These are phyloP conservation scores for Capsella bursapastoris DNA, from an alignment of 345 rosid genomes.

Conservation along the genomic window DNA sequence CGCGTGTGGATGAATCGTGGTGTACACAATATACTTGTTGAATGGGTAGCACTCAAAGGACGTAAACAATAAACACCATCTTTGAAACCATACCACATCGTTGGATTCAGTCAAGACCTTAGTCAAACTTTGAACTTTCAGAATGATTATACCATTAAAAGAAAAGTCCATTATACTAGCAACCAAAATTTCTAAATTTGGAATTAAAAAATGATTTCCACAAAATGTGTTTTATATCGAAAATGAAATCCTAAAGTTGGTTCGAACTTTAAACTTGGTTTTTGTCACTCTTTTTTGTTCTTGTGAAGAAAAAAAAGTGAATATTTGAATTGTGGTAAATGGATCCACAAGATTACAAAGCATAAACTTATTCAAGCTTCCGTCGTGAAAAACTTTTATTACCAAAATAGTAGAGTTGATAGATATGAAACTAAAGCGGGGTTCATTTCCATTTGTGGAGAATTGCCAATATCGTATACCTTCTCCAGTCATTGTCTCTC, in stretches of 20 bases:
- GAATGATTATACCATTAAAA: too few species aligned
- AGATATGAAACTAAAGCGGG: conserved; percentile 8
- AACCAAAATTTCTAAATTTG: too few species aligned
- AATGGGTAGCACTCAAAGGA: neutral
- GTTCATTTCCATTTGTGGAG: conserved; percentile 12
- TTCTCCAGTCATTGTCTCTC: conserved; percentile 13
- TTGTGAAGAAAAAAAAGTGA: too few species aligned
- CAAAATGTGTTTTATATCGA: too few species aligned
- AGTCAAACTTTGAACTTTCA: too few species aligned
- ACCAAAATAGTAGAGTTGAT: conserved; percentile 23
- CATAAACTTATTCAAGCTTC: neutral
- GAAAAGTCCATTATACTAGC: too few species aligned
- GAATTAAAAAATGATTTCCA: too few species aligned
- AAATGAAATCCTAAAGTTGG: too few species aligned
- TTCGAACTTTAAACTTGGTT: too few species aligned
- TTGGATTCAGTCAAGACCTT: too few species aligned
- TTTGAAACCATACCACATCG: neutral
- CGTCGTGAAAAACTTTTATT: neutral
- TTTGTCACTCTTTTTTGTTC: too few species aligned
- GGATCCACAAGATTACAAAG: neutral
- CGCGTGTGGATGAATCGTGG: neutral
- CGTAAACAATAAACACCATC: neutral
- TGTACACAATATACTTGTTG: neutral
- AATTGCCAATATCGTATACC: neutral
- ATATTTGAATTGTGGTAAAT: neutral